A percentile compares a stretch with the other conserved stretches of the same genome.
These are phyloP conservation scores for Cercospora zeina DNA, from an alignment of 2,329 filamentous ascomycete genomes.

Conservation along the genomic window DNA sequence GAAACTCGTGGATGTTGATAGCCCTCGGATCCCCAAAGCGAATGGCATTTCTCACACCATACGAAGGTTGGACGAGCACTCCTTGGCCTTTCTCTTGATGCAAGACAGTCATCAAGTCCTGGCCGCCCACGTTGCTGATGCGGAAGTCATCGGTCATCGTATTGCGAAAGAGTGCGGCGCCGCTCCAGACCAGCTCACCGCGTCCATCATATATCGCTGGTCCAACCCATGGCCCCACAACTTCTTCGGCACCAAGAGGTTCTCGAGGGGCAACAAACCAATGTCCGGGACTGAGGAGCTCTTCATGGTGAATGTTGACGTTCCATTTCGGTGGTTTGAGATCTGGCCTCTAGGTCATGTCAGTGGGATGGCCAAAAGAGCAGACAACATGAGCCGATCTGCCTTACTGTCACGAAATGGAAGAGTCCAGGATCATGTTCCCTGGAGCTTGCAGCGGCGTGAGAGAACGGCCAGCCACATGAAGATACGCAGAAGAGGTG, in stretches of 20 bases:
- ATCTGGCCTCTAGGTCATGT: constrained; percentile 15
- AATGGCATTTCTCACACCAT: constrained; percentile 11
- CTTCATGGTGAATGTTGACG: constrained; percentile 17
- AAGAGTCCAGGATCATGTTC: background rate
- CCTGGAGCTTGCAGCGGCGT: background rate
- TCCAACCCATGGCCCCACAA: constrained; percentile 18
- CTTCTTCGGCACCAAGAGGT: constrained; percentile 15
- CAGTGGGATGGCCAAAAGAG: background rate
- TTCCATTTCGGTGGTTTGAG: constrained; percentile 19
- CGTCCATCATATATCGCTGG: constrained; percentile 20
- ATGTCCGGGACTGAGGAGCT: constrained; percentile 18
- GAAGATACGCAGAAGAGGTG: background rate
- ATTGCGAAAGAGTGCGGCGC: constrained; percentile 14
- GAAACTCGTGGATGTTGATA: constrained; percentile 24
- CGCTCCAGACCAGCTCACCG: constrained; percentile 23
- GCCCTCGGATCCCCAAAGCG: background rate
- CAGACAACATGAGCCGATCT: background rate
- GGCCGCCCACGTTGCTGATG: constrained; percentile 21
- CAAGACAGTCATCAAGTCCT: constrained; percentile 19
- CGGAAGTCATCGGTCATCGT: constrained; percentile 24
- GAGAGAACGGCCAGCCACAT: background rate
- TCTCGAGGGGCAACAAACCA: constrained; percentile 21
- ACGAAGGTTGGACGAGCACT: constrained; percentile 16
- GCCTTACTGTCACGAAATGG: background rate
- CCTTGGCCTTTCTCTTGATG: constrained; percentile 6